Conservation (phyloP, 352 stramenopile species). For the Pythium aquatile region DNA sequence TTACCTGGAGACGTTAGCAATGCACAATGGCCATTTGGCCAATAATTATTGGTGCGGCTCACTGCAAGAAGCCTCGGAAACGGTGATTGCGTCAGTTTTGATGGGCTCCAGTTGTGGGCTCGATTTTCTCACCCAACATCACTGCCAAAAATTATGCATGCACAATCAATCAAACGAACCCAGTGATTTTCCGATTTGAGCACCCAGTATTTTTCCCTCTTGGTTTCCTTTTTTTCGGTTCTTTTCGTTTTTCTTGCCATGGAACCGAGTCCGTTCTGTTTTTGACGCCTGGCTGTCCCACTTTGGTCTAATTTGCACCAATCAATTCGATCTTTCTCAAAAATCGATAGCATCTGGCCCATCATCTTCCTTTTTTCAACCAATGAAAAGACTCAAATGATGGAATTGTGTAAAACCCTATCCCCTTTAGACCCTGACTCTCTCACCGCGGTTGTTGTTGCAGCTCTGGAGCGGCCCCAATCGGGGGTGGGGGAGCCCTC, state of each 20-base stretch:
- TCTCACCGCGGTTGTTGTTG: conserved; percentile 14
- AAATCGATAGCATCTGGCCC: conserved; percentile 3
- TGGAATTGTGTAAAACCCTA: conserved; percentile 21
- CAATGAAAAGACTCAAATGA: conserved; percentile 9
- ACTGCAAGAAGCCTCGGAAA: neutral
- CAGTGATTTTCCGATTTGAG: conserved; percentile 14
- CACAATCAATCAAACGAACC: neutral
- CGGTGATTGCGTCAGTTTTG: neutral
- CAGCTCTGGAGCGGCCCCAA: neutral
- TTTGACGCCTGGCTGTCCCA: conserved; percentile 12
- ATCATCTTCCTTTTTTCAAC: conserved; percentile 11
- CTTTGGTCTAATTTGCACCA: neutral
- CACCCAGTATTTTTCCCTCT: neutral
- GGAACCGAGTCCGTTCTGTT: conserved; percentile 10
- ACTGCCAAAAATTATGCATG: neutral
- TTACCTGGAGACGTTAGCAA: too few relatives aligned
- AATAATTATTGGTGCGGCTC: too few relatives aligned
- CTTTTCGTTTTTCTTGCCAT: neutral
- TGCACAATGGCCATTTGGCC: too few relatives aligned
- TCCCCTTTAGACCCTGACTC: conserved; percentile 21
- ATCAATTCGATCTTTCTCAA: neutral
- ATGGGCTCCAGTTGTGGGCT: too few relatives aligned
- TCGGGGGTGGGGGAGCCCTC: conserved; percentile 14
- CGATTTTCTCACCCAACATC: neutral
- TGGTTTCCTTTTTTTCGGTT: conserved; percentile 6